Conservation (phyloP, 495 filamentous ascomycete species). For the Lentithecium fluviatile region DNA sequence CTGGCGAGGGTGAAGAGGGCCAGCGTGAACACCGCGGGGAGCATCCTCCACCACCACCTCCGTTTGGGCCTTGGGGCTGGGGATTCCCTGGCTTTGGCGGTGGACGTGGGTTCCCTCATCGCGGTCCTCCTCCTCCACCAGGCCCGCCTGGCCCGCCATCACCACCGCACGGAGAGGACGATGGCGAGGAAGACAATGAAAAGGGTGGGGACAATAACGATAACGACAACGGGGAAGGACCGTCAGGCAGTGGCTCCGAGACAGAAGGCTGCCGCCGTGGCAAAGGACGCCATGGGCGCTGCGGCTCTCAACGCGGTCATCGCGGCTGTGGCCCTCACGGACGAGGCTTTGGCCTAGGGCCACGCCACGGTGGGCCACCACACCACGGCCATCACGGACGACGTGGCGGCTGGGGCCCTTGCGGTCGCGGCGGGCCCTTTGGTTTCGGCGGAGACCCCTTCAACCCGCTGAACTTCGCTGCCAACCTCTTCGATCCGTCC, state of each 20-base stretch:
- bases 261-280: conserved; percentile 14
- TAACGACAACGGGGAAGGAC: conserved; percentile 17
- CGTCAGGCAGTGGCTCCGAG: conserved; percentile 1
- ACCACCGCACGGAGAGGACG: background rate
- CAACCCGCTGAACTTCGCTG: conserved; percentile 29
- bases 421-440: conserved; percentile 28
- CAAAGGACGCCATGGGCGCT: conserved; percentile 4
- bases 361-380: conserved; percentile 16
- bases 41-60: background rate
- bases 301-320: conserved; percentile 17
- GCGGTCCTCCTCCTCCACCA: conserved; percentile 19
- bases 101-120: conserved; percentile 12
- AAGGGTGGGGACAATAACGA: conserved; percentile 4
- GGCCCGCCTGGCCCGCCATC: too few species aligned
- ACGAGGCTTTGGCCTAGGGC: conserved; percentile 21
- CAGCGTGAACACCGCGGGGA: background rate
- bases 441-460: conserved; percentile 28
- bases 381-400: conserved; percentile 48
- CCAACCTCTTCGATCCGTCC: conserved; percentile 32
- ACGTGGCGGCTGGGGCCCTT: conserved; percentile 35
- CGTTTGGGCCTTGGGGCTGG: conserved; percentile 27
- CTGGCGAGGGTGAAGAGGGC: conserved; percentile 8
- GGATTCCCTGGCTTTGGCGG: conserved; percentile 24
- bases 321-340: conserved; percentile 11
- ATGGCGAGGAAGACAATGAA: conserved; percentile 10